Percentiles rank a stretch among this genome's conserved stretches.
Conservation (phyloP, 768 basidiomycete species). For the Calocybe cyanea region DNA sequence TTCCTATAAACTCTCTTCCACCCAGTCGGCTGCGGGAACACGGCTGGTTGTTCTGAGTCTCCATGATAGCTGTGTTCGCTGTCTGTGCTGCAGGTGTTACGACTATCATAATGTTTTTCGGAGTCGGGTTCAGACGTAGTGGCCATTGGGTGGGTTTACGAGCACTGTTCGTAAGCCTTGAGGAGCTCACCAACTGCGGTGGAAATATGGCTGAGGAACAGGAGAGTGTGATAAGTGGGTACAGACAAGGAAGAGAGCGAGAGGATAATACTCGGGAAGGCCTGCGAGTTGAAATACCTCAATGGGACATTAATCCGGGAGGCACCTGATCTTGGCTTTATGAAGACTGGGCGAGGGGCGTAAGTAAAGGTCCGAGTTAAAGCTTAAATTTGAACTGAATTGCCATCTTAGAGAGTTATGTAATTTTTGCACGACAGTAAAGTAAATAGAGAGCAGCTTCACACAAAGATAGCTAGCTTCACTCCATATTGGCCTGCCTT, state of each 20-base stretch:
- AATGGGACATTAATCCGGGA: slow-evolving; percentile 10
- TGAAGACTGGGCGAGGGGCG: not conserved
- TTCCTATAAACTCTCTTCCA: slow-evolving; percentile 48
- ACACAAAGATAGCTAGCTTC: too few species aligned
- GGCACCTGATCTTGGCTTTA: slow-evolving; percentile 12
- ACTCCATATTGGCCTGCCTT: too few species aligned
- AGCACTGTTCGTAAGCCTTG: not conserved
- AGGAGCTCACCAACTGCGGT: not conserved
- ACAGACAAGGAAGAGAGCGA: not conserved
- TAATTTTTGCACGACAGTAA: too few species aligned
- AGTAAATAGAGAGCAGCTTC: too few species aligned
- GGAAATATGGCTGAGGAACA: not conserved
- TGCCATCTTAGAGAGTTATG: not conserved
- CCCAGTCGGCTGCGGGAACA: slow-evolving; percentile 30
- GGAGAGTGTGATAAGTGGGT: not conserved
- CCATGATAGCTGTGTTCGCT: slow-evolving; percentile 20
- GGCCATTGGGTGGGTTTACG: too few species aligned
- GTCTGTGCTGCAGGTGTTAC: slow-evolving; percentile 15
- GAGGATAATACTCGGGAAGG: not conserved
- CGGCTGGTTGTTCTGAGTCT: slow-evolving; percentile 13
- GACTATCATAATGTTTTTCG: slow-evolving; percentile 18
- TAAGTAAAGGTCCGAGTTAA: slow-evolving; percentile 11
- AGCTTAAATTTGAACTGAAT: slow-evolving; percentile 11
- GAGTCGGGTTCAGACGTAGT: slow-evolving; percentile 1
- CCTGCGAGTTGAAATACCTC: slow-evolving; percentile 15